phyloP scores from a whole-genome alignment of 345 rosid genomes.

The Microcos paniculata region DNA sequence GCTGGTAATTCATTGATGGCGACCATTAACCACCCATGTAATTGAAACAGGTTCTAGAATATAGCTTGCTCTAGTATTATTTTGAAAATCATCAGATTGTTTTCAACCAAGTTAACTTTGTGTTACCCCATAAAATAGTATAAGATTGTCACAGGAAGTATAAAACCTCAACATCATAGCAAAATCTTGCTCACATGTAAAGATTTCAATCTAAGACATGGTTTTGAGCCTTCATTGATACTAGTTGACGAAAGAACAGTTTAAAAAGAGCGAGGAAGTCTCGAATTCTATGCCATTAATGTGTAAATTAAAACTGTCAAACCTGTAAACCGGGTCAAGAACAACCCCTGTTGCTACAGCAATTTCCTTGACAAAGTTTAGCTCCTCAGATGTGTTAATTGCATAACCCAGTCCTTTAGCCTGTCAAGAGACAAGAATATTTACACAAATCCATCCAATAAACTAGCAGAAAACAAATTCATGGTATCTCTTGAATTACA shows the following conservation, averaged over 20 bases:
- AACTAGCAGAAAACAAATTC: not conserved
- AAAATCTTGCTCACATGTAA: not conserved
- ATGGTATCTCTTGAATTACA: not conserved
- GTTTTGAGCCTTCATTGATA: not conserved
- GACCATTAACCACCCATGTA: not conserved
- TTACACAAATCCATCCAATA: not conserved
- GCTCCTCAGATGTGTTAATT: conserved; percentile 73
- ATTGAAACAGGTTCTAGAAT: not conserved
- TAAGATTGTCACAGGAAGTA: not conserved
- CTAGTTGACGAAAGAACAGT: not conserved
- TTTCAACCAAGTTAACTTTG: not conserved
- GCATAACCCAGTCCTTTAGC: conserved; percentile 94
- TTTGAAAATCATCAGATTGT: not conserved
- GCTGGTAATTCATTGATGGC: not conserved
- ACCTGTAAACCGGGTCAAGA: conserved; percentile 97
- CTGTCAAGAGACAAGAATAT: conserved; percentile 31
- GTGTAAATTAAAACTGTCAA: not conserved
- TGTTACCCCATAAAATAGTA: not conserved
- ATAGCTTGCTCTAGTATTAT: not conserved
- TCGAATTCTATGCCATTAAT: not conserved
- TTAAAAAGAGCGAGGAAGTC: not conserved
- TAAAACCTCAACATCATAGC: conserved; percentile 1
- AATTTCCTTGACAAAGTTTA: conserved; percentile 73
- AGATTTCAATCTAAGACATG: not conserved
- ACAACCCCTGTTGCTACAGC: conserved; percentile 75